Evolutionary conservation across 495 filamentous ascomycete genomes (phyloP).

Genomic region (Penicillium desertorum): DNA sequence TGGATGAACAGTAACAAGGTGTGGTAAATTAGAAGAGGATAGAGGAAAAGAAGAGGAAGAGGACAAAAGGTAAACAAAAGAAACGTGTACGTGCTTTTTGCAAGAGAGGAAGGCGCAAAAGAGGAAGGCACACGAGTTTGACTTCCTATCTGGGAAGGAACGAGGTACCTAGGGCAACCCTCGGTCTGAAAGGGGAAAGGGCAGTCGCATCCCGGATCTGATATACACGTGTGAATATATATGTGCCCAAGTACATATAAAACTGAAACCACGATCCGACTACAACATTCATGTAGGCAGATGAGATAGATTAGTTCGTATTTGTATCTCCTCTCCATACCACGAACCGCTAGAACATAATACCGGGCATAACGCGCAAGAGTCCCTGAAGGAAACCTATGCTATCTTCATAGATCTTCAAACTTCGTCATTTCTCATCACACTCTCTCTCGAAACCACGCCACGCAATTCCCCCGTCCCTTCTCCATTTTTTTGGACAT

Average conservation of each 20-base stretch:
- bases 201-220: background rate
- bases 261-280: background rate
- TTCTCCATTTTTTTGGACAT: constrained; percentile 13
- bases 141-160: background rate
- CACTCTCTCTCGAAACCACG: background rate
- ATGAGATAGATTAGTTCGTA: constrained; percentile 26
- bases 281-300: background rate
- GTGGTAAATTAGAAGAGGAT: background rate
- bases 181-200: too few species aligned
- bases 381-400: constrained; percentile 1
- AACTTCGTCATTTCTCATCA: constrained; percentile 16
- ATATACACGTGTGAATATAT: background rate
- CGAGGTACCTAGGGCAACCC: background rate
- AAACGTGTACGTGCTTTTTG: background rate
- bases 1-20: background rate
- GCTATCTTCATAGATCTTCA: constrained; percentile 11
- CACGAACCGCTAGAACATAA: constrained; percentile 10
- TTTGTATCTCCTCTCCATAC: constrained; percentile 28
- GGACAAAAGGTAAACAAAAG: background rate
- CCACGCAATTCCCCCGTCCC: constrained; percentile 1
- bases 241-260: background rate
- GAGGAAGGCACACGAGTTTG: background rate
- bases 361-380: constrained; percentile 7
- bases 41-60: background rate
- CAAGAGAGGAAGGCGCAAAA: background rate